phyloP scores from a whole-genome alignment of 805 yeast species.

The Debaryomyces tyrocola region DNA sequence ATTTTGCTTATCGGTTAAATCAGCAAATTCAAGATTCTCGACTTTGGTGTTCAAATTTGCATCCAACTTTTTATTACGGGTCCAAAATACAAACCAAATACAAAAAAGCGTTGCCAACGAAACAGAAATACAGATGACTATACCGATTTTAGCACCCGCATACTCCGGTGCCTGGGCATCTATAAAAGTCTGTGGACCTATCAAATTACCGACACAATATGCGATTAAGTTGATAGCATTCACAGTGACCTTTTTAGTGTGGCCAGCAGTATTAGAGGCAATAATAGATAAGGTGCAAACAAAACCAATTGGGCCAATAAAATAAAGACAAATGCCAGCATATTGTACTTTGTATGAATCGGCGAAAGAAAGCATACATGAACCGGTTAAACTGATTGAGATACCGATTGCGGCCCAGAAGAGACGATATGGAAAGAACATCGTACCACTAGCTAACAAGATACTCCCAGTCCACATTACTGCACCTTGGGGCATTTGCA shows the following conservation, averaged over 20 bases:
- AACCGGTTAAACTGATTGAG: constrained; percentile 5
- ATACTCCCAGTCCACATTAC: constrained; percentile 28
- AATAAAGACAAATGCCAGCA: constrained; percentile 20
- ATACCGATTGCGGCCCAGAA: constrained; percentile 24
- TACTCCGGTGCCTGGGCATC: constrained; percentile 24
- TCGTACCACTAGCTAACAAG: constrained; percentile 14
- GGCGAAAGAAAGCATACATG: too few relatives aligned
- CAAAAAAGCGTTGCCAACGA: neutral
- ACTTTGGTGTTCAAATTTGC: constrained; percentile 21
- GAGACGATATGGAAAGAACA: constrained; percentile 18
- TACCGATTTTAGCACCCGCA: constrained; percentile 18
- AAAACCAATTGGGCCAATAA: constrained; percentile 22
- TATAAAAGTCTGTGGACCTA: constrained; percentile 27
- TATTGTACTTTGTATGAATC: too few relatives aligned
- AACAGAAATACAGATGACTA: constrained; percentile 6
- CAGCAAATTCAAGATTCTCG: constrained; percentile 51
- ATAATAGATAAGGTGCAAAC: constrained; percentile 29
- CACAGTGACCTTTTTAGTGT: constrained; percentile 26
- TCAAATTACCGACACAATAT: constrained; percentile 27
- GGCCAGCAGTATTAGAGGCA: constrained; percentile 26
- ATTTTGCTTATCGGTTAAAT: constrained; percentile 55
- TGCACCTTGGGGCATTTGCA: constrained; percentile 40
- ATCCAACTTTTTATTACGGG: constrained; percentile 22
- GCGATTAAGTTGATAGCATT: constrained; percentile 27
- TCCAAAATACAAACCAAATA: neutral